Base-by-base conservation (phyloP, 352 stramenopile species). In the Sclerospora graminicola region DNA sequence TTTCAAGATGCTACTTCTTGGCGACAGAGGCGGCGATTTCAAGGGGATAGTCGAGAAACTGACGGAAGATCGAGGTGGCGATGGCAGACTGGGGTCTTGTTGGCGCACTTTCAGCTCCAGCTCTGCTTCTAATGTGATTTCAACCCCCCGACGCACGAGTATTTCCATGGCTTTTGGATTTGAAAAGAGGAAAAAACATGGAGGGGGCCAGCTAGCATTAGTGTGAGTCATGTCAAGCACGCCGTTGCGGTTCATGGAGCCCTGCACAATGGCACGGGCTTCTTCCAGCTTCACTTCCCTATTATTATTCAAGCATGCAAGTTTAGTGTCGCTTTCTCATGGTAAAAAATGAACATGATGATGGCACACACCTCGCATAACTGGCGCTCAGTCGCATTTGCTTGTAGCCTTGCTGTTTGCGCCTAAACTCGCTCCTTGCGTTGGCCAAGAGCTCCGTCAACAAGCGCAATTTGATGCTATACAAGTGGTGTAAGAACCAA, bases 251-350 rank as follows among this genome's bases (percentile, higher is more conserved):
- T 51, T 68, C 14, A 62, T 47, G 0, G 60, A 66, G 35, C 59
- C 72, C 38, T 90, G 78, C 0, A 88, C 72, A 31, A 90, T 88
- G 2, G 72, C 75, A 5, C 72, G 69, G 5, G 75, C 78, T 44
- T 88, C 75, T 34, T 82, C 69, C 21, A 87, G 45, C 24, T 72
- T 71, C 5, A 86, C 66, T 50, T 84, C 61, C 24, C 66, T 79
- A 27, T n/a, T n/a, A n/a, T n/a, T 24, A 8, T 5, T 26, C 21
- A 3, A 26, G 21, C 11, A 14, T 20, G 8, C 11, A 32, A n/a
- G 24, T 15, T 14, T 42, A 8, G n/a, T n/a, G n/a, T n/a, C n/a
- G n/a, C n/a, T n/a, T n/a, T 26, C 31, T 16, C 20, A 15, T 20
- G 23, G 8, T n/a, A 8, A 18, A 4, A n/a, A 20, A 29, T 32